Evolutionary conservation across 129 eudicot species (phyloP).

Genomic region (Apium graveolens): DNA sequence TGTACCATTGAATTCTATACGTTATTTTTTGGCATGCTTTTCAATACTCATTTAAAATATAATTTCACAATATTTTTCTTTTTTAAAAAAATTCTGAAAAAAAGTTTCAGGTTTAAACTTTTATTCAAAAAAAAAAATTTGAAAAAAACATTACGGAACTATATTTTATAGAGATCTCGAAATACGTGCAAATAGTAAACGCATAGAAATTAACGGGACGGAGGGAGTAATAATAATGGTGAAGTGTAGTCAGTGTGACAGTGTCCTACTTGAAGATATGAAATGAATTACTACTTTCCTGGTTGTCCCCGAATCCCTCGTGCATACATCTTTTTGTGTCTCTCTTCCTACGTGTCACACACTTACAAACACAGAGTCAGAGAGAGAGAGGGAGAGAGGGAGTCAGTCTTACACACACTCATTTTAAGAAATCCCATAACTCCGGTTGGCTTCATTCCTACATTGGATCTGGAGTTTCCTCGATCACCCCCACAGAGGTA

Average conservation of each 20-base stretch:
- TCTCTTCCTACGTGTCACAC: conserved; percentile 2
- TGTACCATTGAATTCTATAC: too few relatives aligned
- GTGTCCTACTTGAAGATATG: neutral
- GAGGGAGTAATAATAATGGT: neutral
- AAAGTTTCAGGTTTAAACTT: too few relatives aligned
- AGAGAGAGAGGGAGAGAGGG: neutral
- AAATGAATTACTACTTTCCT: neutral
- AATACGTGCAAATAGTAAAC: too few relatives aligned
- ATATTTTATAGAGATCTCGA: too few relatives aligned
- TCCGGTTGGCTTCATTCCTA: neutral
- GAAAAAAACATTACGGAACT: too few relatives aligned
- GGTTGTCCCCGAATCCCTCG: conserved; percentile 2
- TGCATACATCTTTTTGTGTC: conserved; percentile 3
- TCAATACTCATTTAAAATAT: too few relatives aligned
- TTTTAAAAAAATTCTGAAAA: too few relatives aligned
- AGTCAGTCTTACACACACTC: neutral
- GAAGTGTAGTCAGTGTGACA: neutral
- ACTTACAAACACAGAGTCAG: neutral
- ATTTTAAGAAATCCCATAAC: neutral
- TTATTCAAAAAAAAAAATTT: too few relatives aligned
- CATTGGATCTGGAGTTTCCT: conserved; percentile 3
- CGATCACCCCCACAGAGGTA: neutral
- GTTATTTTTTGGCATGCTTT: too few relatives aligned
- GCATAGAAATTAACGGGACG: too few relatives aligned
- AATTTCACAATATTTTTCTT: too few relatives aligned